A percentile compares a stretch with the other conserved stretches of the same genome.
These are phyloP conservation scores for Plectosphaerella cucumerina DNA, from an alignment of 2,329 filamentous ascomycete genomes.

Conservation along the genomic window DNA sequence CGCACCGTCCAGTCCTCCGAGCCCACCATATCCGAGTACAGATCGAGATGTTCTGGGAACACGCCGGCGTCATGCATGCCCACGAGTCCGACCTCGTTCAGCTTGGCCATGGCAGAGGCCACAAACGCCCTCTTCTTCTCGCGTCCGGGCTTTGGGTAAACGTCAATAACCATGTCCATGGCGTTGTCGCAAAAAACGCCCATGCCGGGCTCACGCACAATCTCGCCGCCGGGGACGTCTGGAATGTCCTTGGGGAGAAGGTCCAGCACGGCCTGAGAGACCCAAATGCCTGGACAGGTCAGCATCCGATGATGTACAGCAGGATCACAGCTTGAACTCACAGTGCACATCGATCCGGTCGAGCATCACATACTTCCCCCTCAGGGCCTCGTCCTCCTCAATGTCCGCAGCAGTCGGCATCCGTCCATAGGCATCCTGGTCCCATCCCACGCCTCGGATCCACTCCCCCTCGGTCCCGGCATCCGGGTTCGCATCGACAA, in stretches of 20 bases:
- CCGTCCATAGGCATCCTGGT: slow-evolving; percentile 59
- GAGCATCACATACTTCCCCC: slow-evolving; percentile 61
- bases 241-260: slow-evolving; percentile 51
- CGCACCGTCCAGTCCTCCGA: slow-evolving; percentile 53
- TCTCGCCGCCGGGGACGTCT: slow-evolving; percentile 58
- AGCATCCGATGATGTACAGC: no score
- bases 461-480: slow-evolving; percentile 53
- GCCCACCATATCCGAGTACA: slow-evolving; percentile 49
- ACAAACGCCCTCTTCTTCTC: slow-evolving; percentile 52
- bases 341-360: slow-evolving; percentile 69
- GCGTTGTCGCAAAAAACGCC: slow-evolving; percentile 73
- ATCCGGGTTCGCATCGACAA: slow-evolving; percentile 43
- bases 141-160: slow-evolving; percentile 53
- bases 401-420: slow-evolving; percentile 64
- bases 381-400: slow-evolving; percentile 45
- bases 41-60: slow-evolving; percentile 44
- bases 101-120: slow-evolving; percentile 53
- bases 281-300: slow-evolving; percentile 43
- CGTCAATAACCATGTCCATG: slow-evolving; percentile 55
- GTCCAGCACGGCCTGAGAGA: slow-evolving; percentile 58
- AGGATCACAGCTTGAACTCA: no score
- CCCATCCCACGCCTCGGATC: slow-evolving; percentile 67
- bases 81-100: slow-evolving; percentile 63
- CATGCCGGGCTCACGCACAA: slow-evolving; percentile 55
- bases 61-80: slow-evolving; percentile 68